Percentiles rank a stretch among this genome's conserved stretches.
These are phyloP conservation scores for Cadophora sp. DNA, from an alignment of 2,329 filamentous ascomycete species.

Conservation along the genomic window DNA sequence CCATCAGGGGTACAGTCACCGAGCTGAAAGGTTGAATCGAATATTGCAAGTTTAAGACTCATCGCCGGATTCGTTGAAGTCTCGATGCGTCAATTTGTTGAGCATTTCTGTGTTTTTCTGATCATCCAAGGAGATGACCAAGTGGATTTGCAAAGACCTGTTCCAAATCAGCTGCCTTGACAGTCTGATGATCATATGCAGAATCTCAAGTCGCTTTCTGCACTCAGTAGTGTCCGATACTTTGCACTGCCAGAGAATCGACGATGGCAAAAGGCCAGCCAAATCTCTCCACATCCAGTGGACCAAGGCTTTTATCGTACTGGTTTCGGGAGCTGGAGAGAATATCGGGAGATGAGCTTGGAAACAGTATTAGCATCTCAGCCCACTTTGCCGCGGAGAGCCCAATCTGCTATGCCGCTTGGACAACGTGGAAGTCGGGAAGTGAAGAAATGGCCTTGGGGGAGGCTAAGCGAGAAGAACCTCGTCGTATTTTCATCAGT, in stretches of 20 bases:
- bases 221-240: neutral
- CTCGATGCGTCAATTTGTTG: neutral
- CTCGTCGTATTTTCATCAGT: too few relatives aligned
- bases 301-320: neutral
- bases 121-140: neutral
- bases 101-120: neutral
- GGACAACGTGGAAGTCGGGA: too few relatives aligned
- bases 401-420: neutral
- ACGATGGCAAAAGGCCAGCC: neutral
- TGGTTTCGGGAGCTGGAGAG: neutral
- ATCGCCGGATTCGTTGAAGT: too few relatives aligned
- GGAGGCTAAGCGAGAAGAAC: too few relatives aligned
- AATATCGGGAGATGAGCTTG: neutral
- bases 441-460: too few relatives aligned
- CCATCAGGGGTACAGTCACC: conserved; percentile 57
- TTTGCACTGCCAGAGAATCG: neutral
- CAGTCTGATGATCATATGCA: neutral
- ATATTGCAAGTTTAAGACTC: too few relatives aligned
- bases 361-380: neutral
- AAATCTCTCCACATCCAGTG: neutral
- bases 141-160: neutral
- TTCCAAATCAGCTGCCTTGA: neutral
- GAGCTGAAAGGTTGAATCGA: conserved; percentile 43
- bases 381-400: neutral
- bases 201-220: neutral